Evolutionary conservation across 2,329 filamentous ascomycete species (phyloP), one percentile per base, ranked within the genome.

Genomic region (Colletotrichum caudatum): DNA sequence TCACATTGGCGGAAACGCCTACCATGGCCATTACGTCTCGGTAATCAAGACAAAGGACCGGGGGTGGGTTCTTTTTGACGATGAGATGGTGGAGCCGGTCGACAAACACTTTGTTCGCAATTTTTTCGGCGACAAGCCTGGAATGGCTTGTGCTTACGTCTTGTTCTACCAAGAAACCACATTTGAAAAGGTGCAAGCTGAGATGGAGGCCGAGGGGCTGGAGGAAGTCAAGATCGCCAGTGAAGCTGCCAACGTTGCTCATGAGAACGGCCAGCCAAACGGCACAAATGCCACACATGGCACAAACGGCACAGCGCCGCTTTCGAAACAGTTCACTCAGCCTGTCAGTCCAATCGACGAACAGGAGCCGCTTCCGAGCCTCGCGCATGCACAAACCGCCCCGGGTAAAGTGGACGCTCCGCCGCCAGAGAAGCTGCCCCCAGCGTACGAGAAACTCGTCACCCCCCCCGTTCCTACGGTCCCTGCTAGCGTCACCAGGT

Each of bases 41-140:
- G 96, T 99, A 66, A 95, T 99, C 84, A 99, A 99, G 83, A 98
- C 96, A 0, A 92, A 97, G 78, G 96, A 98, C 78, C 90, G 94
- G 64, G 96, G 96, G 37, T 99, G 96, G 96, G 84, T 99, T 53
- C 84, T 99, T 7, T 99, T 99, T 76, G 96, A 99, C 76, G 96
- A 99, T 77, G 96, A 99, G 82, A 94, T 98, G 90, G 96, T 99
- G 5, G 96, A 99, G 80, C 96, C 96, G 0, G 96, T 99, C 6
- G 94, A 98, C 81, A 98, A 98, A 81, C 92, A 93, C 78, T 99
- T 97, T 78, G 96, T 99, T 48, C 90, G 92, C 75, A 98, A 97
- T 80, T 99, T 99, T 82, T 99, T 99, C 77, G 96, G 96, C 20
- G 96, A 98, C 79, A 94, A 93, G 78, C 92, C 92, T 0, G 94